Conservation (phyloP, 441 rosid genomes). For the Populus tomentosa region DNA sequence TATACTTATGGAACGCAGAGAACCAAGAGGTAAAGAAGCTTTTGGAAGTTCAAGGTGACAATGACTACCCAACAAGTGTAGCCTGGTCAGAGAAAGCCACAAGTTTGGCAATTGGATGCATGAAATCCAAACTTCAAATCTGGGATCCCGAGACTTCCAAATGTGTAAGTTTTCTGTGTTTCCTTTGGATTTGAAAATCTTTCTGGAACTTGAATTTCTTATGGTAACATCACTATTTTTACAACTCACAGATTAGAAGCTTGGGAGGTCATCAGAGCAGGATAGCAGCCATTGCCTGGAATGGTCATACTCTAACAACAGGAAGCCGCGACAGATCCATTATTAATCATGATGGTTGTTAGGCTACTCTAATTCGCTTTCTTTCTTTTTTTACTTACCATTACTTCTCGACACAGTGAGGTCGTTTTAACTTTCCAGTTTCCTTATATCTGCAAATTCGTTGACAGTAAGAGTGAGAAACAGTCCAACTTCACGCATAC, state of each 20-base stretch:
- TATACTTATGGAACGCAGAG: constrained; percentile 40
- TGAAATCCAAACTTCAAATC: constrained; percentile 34
- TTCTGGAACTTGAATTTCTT: constrained; percentile 5
- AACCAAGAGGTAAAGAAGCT: constrained; percentile 17
- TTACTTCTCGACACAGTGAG: background rate
- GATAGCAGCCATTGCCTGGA: constrained; percentile 42
- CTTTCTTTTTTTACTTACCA: background rate
- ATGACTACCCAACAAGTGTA: constrained; percentile 38
- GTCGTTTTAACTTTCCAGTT: background rate
- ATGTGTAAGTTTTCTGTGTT: constrained; percentile 27
- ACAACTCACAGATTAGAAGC: constrained; percentile 25
- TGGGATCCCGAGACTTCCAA: constrained; percentile 50
- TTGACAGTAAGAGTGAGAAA: constrained; percentile 36
- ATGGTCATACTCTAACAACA: constrained; percentile 36
- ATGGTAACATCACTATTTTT: background rate
- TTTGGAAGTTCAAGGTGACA: constrained; percentile 15
- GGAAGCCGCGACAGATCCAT: constrained; percentile 47
- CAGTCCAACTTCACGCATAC: constrained; percentile 22
- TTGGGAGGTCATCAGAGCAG: constrained; percentile 37
- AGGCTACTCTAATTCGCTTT: background rate
- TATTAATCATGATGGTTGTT: constrained; percentile 43
- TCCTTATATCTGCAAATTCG: background rate
- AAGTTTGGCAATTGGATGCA: constrained; percentile 38
- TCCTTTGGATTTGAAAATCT: background rate
- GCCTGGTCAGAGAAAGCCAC: constrained; percentile 41